Base-by-base conservation (phyloP, 108 stramenopile genomes). In the Cyclotella atomus region DNA sequence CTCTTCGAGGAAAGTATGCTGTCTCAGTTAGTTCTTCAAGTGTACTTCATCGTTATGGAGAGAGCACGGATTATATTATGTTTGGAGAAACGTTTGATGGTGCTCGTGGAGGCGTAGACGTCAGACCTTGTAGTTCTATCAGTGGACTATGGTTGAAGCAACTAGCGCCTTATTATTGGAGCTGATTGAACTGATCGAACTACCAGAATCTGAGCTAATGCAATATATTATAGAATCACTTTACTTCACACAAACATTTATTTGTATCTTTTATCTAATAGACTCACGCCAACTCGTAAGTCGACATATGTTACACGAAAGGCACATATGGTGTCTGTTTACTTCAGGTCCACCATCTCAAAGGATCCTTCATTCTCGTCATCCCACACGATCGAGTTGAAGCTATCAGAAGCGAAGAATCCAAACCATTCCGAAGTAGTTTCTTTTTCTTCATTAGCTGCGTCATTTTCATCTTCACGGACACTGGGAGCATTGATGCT, bases 91-190 rank as follows among this genome's bases (percentile, higher is more conserved):
- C 94, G 1, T 77, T 79, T 23, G 94, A 95, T 69, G 94, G 94
- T 20, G 57, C 71, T 35, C 67, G 89, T 61, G 94, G 94, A 25
- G 91, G 91, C 23, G 85, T 95, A 19, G 94, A 95, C 62, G 84
- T 98, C 69, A 90, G 89, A 16, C 76, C 84, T 30, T 92, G 96
- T 36, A 86, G 88, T 20, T 79, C 89, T 7, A 95, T 99, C 32
- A 88, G 96, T 69, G 96, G 96, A 0, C 71, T 93, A 50, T 99
- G 99, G 99, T 84, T 99, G 14, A 72, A 88, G 57, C 96, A 98
- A 72, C 73, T 98, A 25, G 99, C 99, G n/a, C 98, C 97, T 34
- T 97, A 99, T 76, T 99, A 97, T 79, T 99, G 91, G 90, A 71
- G 74, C 25, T 87, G 69, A 47, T 49, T n/a, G 4, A 49, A 10